Evolutionary conservation across 2,329 filamentous ascomycete genomes (phyloP).

Genomic region (Leptographium lundbergii): DNA sequence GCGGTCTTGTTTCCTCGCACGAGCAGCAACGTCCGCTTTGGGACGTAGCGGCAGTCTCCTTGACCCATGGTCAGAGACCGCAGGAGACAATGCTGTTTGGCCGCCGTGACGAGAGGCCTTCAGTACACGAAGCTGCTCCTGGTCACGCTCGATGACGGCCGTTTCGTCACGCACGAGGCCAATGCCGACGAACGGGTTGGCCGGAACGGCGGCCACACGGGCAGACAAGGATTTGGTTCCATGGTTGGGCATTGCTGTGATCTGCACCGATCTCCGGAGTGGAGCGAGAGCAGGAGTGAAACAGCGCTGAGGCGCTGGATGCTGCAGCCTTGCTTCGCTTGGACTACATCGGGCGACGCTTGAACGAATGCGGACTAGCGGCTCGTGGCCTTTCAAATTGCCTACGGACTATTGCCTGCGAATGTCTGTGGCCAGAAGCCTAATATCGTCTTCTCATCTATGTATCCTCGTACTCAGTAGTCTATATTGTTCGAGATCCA

Average conservation of each 20-base stretch:
- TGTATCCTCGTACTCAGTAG: background rate
- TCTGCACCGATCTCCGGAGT: background rate
- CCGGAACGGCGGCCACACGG: background rate
- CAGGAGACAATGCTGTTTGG: background rate
- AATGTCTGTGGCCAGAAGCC: background rate
- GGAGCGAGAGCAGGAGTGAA: background rate
- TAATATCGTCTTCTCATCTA: background rate
- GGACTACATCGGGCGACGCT: background rate
- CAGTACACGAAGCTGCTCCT: background rate
- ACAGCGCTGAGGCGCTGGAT: background rate
- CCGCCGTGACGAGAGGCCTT: background rate
- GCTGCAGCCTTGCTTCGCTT: background rate
- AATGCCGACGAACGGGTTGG: background rate
- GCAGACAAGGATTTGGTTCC: background rate
- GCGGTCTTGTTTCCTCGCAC: background rate
- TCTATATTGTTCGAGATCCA: background rate
- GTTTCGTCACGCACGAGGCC: background rate
- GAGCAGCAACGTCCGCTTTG: background rate
- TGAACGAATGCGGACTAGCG: background rate
- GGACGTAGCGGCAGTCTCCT: background rate
- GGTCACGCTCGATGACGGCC: background rate
- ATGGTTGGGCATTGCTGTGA: background rate
- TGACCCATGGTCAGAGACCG: background rate
- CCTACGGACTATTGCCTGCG: too few species aligned
- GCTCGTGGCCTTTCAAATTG: background rate